Evolutionary conservation across 2,329 filamentous ascomycete genomes (phyloP).

Genomic region (Colletotrichum sublineola): DNA sequence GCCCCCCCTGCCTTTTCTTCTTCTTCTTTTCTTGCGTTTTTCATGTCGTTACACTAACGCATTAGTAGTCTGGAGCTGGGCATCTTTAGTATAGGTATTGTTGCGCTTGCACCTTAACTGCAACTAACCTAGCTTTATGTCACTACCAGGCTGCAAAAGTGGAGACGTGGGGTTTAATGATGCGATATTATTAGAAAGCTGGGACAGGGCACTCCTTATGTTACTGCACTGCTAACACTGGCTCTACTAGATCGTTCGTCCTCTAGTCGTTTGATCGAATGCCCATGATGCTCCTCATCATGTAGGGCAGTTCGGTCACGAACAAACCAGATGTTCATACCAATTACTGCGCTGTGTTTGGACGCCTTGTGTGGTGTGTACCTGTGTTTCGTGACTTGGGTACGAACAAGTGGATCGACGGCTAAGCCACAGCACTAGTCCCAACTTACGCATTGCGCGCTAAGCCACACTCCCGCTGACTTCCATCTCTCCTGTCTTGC

Average conservation of each 20-base stretch:
- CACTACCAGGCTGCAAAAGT: background rate
- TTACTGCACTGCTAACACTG: background rate
- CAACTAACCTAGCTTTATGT: background rate
- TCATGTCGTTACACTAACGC: too few species aligned
- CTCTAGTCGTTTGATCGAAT: background rate
- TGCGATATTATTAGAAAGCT: background rate
- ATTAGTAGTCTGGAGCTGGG: background rate
- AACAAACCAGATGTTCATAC: background rate
- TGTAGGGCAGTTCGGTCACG: too few species aligned
- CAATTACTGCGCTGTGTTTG: background rate
- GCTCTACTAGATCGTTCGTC: background rate
- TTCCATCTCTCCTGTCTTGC: constrained; percentile 29
- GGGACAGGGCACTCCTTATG: background rate
- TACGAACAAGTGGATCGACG: constrained; percentile 18
- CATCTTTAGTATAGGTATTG: background rate
- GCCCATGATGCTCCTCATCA: constrained; percentile 7
- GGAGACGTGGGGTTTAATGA: background rate
- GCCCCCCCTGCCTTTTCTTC: too few species aligned
- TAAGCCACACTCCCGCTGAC: constrained; percentile 41
- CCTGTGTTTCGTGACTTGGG: constrained; percentile 8
- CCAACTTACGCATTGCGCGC: constrained; percentile 23
- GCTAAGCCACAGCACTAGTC: constrained; percentile 40
- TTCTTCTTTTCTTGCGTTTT: too few species aligned
- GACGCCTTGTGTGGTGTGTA: background rate
- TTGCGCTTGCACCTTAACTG: background rate